Evolutionary conservation across 257 asterid species (phyloP), one percentile per base, ranked within the genome.

Genomic region (Anisodus tanguticus): DNA sequence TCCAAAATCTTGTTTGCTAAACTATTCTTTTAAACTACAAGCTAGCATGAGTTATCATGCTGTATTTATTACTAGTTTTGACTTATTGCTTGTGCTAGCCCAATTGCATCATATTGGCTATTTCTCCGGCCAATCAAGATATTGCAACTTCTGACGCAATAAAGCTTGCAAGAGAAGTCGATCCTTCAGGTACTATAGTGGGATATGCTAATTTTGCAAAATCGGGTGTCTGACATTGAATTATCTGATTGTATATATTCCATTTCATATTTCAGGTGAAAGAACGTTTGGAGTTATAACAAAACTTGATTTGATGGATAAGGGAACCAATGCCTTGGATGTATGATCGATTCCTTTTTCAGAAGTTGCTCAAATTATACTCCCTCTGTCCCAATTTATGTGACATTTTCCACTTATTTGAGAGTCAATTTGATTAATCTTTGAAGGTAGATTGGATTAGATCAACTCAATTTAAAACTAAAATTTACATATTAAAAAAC

Each of bases 61-160:
- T 9, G 15, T 22, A 22, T 63, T 6, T 19, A 47, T 72, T 22
- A 51, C 81, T 3, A 19, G 1, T 49, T 8, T 49, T 9, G 12
- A 76, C 26, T 17, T 26, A 6, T 51, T 53, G 63, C 5, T 76
- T 53, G 47, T 90, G 87, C 54, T 90, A 95, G 99, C 96, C 96
- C 81, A 95, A 91, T 91, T 92, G 98, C 93, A 95, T 95, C 67
- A 95, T 95, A 87, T 90, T 95, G 93, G 99, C 99, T 1, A 95
- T 95, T 86, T 95, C 99, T 87, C 99, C 99, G 43, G 99, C 99
- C 77, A 95, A 95, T 89, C 99, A 95, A 91, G 99, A 95, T 89
- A 95, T 95, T 68, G 99, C 99, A 79, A 95, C 99, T 85, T 95
- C 99, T 6, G 99, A 95, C 88, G 99, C 99, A 74, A 95, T 95